These are phyloP conservation scores for Tylopilus sp. DNA, from an alignment of 768 basidiomycete species.

Conservation along the genomic window DNA sequence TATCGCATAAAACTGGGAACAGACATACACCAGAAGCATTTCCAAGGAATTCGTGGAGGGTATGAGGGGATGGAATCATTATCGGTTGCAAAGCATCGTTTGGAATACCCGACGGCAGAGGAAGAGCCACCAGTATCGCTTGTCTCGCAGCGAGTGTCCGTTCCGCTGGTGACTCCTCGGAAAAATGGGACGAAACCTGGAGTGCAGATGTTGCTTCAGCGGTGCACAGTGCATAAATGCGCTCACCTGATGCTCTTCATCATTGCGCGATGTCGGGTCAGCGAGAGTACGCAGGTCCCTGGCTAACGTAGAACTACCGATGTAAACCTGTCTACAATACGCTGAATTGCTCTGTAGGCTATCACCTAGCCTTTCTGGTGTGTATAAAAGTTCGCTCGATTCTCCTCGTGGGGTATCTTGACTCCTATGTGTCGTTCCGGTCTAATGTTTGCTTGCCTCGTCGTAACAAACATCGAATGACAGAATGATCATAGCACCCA, in stretches of 20 bases:
- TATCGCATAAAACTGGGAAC: neutral
- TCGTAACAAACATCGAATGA: neutral
- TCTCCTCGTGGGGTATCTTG: neutral
- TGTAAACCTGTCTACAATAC: constrained; percentile 16
- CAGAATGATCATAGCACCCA: neutral
- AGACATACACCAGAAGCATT: constrained; percentile 53
- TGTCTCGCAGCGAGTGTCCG: constrained; percentile 53
- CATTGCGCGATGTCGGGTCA: neutral
- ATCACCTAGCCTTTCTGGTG: constrained; percentile 22
- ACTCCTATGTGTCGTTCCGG: neutral
- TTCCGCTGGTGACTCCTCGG: constrained; percentile 20
- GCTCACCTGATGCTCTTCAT: constrained; percentile 15
- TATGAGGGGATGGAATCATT: constrained; percentile 57
- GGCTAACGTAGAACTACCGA: constrained; percentile 6
- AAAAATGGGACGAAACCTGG: constrained; percentile 1
- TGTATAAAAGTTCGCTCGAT: constrained; percentile 6
- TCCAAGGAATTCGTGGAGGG: constrained; percentile 66
- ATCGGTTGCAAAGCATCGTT: constrained; percentile 68
- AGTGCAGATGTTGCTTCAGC: neutral
- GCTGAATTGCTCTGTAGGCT: constrained; percentile 28
- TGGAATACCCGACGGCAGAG: constrained; percentile 60
- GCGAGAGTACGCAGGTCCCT: constrained; percentile 1
- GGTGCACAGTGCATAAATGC: constrained; percentile 12
- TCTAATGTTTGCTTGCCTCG: neutral
- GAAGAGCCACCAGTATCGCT: constrained; percentile 53